Conservation (phyloP, 345 rosid genomes). For the Brassica cretica region DNA sequence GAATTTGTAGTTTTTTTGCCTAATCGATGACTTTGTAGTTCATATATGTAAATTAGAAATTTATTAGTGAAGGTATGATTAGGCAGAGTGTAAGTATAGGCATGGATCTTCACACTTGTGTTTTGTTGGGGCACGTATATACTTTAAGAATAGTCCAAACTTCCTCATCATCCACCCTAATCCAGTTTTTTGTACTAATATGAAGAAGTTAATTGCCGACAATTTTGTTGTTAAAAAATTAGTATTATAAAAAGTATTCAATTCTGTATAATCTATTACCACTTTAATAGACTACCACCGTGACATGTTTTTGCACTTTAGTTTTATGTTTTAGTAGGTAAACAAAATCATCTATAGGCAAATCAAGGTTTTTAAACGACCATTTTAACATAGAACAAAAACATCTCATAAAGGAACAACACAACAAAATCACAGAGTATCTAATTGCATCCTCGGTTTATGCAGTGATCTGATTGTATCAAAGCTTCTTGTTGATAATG, state of each 20-base stretch:
- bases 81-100: not conserved
- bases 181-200: not conserved
- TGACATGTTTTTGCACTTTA: not conserved
- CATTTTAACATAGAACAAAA: not conserved
- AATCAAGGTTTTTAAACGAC: slow-evolving; percentile 16
- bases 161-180: slow-evolving; percentile 12
- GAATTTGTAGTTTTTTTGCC: too few species aligned
- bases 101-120: not conserved
- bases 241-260: slow-evolving; percentile 5
- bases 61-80: not conserved
- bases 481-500: too few species aligned
- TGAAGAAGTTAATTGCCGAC: slow-evolving; percentile 1
- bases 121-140: not conserved
- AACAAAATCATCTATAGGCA: slow-evolving; percentile 19
- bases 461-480: too few species aligned
- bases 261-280: not conserved
- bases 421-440: not conserved
- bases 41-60: not conserved
- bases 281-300: slow-evolving; percentile 10
- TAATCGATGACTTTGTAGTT: not conserved
- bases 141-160: slow-evolving; percentile 23
- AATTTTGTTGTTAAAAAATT: too few species aligned
- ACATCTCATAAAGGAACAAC: not conserved
- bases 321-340: slow-evolving; percentile 5
- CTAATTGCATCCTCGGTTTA: too few species aligned